A percentile compares a stretch with the other conserved stretches of the same genome.
Evolutionary conservation across 2,329 filamentous ascomycete species (phyloP).

Genomic region (Fusarium nurragi): DNA sequence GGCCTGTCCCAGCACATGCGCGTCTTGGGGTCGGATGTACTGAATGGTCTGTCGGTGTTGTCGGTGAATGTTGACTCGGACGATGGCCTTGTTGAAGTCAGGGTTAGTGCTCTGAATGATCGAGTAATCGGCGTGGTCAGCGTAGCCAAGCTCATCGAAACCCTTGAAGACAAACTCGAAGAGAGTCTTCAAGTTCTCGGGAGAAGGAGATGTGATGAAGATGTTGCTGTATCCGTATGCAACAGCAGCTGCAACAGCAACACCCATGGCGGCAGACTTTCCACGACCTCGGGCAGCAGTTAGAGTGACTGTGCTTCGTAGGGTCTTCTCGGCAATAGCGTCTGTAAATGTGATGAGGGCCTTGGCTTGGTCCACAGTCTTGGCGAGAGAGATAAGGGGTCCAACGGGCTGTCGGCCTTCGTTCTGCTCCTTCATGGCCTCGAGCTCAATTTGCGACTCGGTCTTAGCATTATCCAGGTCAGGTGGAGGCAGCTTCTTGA

Average conservation of each 20-base stretch:
- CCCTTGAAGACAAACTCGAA: constrained; percentile 99
- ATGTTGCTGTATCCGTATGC: constrained; percentile 99
- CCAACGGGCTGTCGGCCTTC: constrained; percentile 88
- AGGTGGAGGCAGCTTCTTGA: constrained; percentile 81
- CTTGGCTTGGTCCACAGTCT: constrained; percentile 95
- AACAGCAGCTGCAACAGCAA: constrained; percentile 92
- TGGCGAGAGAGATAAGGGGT: constrained; percentile 82
- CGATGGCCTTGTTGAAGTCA: constrained; percentile 98
- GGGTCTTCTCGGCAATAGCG: constrained; percentile 93
- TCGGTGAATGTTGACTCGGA: constrained; percentile 93
- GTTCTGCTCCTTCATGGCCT: constrained; percentile 86
- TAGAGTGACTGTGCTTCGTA: constrained; percentile 90
- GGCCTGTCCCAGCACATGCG: constrained; percentile 92
- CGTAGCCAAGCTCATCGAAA: constrained; percentile 92
- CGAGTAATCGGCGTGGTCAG: constrained; percentile 95
- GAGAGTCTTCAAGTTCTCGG: constrained; percentile 97
- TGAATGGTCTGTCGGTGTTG: constrained; percentile 98
- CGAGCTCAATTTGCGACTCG: constrained; percentile 78
- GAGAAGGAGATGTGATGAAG: constrained; percentile 97
- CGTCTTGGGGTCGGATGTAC: constrained; percentile 96
- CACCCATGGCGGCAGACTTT: constrained; percentile 95
- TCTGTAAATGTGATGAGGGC: constrained; percentile 97
- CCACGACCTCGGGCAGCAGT: constrained; percentile 94
- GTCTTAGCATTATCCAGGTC: constrained; percentile 78
- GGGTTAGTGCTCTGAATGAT: constrained; percentile 98